Evolutionary conservation across 768 basidiomycete species (phyloP), one percentile per base, ranked within the genome.

Genomic region (Ramaria rubella): DNA sequence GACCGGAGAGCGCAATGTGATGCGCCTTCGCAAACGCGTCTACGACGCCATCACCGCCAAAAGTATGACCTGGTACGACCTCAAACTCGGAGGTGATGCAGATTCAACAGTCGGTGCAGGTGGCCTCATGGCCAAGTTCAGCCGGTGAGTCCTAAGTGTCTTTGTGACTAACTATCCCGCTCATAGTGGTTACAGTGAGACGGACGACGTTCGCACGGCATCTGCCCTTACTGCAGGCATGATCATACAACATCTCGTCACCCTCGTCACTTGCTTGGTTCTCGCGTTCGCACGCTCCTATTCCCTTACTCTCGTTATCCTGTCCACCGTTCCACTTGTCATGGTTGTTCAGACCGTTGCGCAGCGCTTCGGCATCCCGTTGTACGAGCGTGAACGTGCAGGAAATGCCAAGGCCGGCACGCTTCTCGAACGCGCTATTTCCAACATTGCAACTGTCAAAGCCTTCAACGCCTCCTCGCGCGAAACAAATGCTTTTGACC

Each of bases 81-180:
- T 80, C 38, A 84, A 88, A 56, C 85, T 87, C 78, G 82, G 81
- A 52, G 70, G 72, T 8, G 83, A 82, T 15, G 67, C 61, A 23
- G 76, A 75, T 36, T 69, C 75, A 23, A 73, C 70, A 44, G 74
- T 85, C 48, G 90, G 90, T 59, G 91, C 92, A 49, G 92, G 87
- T 58, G 94, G 93, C 21, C 75, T 96, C 43, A 94, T 95, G 93
- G 86, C 90, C 53, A 90, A 92, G 66, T 97, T 96, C 68, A 81
- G 87, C 31, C 83, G 83, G 92, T 90, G 56, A 42, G 68, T 65
- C 12, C 19, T n/a, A 21, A 15, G 33, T 42, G 33, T 38, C 19
- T 44, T 17, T 14, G 12, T n/a, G 14, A 14, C 0, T 3, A 29
- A 19, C 2, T 5, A 4, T 11, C 31, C 49, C 27, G 60, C 52